These are phyloP conservation scores for Rhodotorula taiwanensis DNA, from an alignment of 768 basidiomycete genomes.

Conservation along the genomic window DNA sequence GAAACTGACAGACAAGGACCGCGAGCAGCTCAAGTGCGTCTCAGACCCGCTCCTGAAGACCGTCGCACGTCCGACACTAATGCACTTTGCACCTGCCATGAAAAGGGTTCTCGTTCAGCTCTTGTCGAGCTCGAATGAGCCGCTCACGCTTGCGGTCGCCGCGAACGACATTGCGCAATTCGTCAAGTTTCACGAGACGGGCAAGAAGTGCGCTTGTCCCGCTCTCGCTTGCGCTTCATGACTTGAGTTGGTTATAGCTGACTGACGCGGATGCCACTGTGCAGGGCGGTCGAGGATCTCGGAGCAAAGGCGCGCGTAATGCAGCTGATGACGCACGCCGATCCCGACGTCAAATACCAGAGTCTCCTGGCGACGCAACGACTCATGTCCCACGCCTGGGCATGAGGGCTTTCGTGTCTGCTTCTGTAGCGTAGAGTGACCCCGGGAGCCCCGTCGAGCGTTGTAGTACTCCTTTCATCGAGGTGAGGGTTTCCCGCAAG, in stretches of 20 bases:
- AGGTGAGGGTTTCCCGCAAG: too few species aligned
- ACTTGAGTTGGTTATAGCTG: too few species aligned
- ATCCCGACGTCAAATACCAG: slow-evolving; percentile 84
- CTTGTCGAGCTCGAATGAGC: slow-evolving; percentile 57
- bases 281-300: slow-evolving; percentile 58
- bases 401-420: not conserved
- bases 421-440: too few species aligned
- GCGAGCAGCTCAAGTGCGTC: slow-evolving; percentile 65
- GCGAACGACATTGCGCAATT: slow-evolving; percentile 90
- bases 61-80: not conserved
- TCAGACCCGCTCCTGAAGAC: slow-evolving; percentile 44
- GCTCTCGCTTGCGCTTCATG: too few species aligned
- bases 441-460: too few species aligned
- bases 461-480: too few species aligned
- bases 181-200: slow-evolving; percentile 80
- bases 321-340: slow-evolving; percentile 73
- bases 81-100: too few species aligned
- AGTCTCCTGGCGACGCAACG: slow-evolving; percentile 84
- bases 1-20: slow-evolving; percentile 75
- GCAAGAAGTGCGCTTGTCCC: slow-evolving; percentile 62
- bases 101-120: slow-evolving; percentile 56
- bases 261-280: not conserved
- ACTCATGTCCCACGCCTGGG: slow-evolving; percentile 27
- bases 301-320: slow-evolving; percentile 63
- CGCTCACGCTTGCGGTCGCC: slow-evolving; percentile 74